These are phyloP conservation scores for Rhododendron henanense DNA, from an alignment of 148 eudicot species.

Conservation along the genomic window DNA sequence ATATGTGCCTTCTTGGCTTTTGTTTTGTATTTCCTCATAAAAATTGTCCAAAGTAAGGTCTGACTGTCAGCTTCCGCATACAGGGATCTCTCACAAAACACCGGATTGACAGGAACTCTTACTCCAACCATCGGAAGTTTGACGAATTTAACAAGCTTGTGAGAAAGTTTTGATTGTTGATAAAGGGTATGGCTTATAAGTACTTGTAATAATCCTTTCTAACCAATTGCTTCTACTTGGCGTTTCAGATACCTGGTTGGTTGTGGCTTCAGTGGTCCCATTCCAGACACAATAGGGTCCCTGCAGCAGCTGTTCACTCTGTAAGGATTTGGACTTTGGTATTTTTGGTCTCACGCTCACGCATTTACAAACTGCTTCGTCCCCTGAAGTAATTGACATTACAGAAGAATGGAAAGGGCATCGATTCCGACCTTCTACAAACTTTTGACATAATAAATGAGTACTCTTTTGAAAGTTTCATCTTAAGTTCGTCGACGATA, in stretches of 20 bases:
- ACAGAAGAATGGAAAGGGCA: neutral
- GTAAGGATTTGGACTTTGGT: conserved; percentile 45
- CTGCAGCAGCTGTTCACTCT: conserved; percentile 38
- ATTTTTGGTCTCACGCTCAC: neutral
- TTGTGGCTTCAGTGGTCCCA: conserved; percentile 60
- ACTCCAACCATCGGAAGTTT: conserved; percentile 52
- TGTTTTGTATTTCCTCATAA: too few relatives aligned
- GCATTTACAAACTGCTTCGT: neutral
- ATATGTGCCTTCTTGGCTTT: too few relatives aligned
- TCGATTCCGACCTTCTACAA: neutral
- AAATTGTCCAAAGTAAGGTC: neutral
- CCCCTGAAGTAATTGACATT: neutral
- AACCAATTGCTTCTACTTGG: conserved; percentile 4
- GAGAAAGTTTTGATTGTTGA: conserved; percentile 24
- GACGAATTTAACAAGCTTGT: conserved; percentile 56
- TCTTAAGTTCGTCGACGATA: neutral
- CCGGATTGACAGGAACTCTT: conserved; percentile 60
- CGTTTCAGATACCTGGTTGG: conserved; percentile 61
- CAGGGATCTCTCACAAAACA: conserved; percentile 84
- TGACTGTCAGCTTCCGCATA: conserved; percentile 2
- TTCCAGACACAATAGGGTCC: conserved; percentile 71
- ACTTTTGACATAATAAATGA: neutral
- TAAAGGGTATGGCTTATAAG: neutral
- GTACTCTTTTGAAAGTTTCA: neutral
- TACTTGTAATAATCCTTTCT: neutral